These are phyloP conservation scores for Colletotrichum phormii DNA, from an alignment of 2,329 filamentous ascomycete genomes.

Conservation along the genomic window DNA sequence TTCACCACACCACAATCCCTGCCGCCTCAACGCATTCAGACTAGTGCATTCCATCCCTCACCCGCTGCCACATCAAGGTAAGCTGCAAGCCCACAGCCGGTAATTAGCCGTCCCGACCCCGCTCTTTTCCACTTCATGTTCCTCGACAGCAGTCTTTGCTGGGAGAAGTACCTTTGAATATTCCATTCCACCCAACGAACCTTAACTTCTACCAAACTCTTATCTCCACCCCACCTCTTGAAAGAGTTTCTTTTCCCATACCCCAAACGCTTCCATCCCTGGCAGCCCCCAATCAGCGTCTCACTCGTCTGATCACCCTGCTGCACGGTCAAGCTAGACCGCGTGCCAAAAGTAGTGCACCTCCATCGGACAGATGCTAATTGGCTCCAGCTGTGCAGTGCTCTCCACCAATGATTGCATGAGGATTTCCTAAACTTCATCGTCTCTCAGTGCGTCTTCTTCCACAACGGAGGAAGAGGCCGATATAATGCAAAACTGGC, in stretches of 20 bases:
- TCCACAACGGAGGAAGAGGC: neutral
- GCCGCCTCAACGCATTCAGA: constrained; percentile 10
- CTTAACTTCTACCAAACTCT: constrained; percentile 7
- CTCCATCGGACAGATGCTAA: constrained; percentile 25
- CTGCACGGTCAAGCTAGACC: constrained; percentile 14
- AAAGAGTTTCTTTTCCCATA: neutral
- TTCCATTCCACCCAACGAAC: neutral
- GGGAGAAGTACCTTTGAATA: neutral
- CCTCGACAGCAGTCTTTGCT: neutral
- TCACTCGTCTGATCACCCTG: constrained; percentile 22
- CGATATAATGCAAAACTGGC: constrained; percentile 37
- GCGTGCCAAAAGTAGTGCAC: constrained; percentile 20
- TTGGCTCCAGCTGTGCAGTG: constrained; percentile 32
- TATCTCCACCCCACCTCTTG: constrained; percentile 21
- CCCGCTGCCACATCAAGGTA: constrained; percentile 27
- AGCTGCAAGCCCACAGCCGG: constrained; percentile 26
- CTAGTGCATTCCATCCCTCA: neutral
- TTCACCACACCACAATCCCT: constrained; percentile 26
- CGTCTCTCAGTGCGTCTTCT: constrained; percentile 21
- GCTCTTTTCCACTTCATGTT: neutral
- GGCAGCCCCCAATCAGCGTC: constrained; percentile 23
- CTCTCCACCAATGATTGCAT: constrained; percentile 24
- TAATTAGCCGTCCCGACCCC: constrained; percentile 17
- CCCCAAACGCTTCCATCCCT: constrained; percentile 4
- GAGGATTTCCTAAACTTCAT: constrained; percentile 20